Percentiles rank a stretch among this genome's conserved stretches.
phyloP scores from a whole-genome alignment of 2,329 filamentous ascomycete genomes.

The Zalaria sp. region DNA sequence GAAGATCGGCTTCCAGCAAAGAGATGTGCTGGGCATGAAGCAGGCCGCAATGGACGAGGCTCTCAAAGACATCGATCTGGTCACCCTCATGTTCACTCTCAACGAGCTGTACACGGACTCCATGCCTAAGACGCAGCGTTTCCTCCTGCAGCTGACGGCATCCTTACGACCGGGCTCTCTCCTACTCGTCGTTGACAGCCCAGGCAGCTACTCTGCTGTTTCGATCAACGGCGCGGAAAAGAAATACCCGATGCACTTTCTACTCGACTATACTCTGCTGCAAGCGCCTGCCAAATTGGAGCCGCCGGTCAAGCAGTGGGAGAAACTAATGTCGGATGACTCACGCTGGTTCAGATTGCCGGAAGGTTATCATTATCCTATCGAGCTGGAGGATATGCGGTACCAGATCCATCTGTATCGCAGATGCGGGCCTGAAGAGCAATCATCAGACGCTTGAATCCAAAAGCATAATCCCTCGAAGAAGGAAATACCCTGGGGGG shows the following conservation, averaged over 20 bases:
- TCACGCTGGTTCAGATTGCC: conserved; percentile 71
- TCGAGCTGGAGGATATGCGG: conserved; percentile 84
- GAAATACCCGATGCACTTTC: conserved; percentile 87
- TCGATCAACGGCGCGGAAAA: conserved; percentile 41
- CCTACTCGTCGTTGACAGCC: conserved; percentile 79
- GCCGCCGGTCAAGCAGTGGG: conserved; percentile 40
- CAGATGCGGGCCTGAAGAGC: not conserved
- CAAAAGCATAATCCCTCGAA: not conserved
- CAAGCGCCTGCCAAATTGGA: conserved; percentile 7
- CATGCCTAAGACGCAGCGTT: conserved; percentile 58
- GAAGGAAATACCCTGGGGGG: no score
- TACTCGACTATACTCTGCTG: conserved; percentile 70
- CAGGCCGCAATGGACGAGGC: conserved; percentile 20
- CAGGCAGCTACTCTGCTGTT: conserved; percentile 82
- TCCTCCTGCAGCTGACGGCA: conserved; percentile 57
- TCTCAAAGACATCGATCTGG: conserved; percentile 28
- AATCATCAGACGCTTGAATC: not conserved
- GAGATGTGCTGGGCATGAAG: conserved; percentile 34
- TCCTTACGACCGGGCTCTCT: conserved; percentile 45
- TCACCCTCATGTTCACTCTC: conserved; percentile 85
- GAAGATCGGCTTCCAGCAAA: conserved; percentile 29
- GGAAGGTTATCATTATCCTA: conserved; percentile 56
- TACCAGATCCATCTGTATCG: conserved; percentile 80
- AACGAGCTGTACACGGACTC: conserved; percentile 85
- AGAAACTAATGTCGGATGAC: conserved; percentile 60